Conservation (phyloP, 1,139 yeast genomes). For the Ogataea hybrid region DNA sequence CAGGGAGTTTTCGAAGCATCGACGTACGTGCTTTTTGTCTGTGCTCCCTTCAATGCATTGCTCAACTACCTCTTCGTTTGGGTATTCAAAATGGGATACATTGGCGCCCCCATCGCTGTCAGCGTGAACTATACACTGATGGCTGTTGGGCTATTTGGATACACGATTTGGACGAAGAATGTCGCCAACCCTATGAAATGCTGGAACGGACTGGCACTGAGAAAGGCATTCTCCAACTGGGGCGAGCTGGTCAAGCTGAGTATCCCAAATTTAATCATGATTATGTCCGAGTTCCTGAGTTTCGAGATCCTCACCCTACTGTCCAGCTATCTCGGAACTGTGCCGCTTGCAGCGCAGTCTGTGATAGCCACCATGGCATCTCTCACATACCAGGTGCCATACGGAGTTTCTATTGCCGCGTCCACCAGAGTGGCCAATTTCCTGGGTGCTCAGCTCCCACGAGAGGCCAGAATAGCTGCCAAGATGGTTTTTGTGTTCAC, state of each 20-base stretch:
- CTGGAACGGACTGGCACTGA: constrained; percentile 41
- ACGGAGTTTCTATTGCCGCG: constrained; percentile 59
- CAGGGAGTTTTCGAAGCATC: constrained; percentile 55
- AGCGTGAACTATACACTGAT: constrained; percentile 56
- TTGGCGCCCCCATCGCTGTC: constrained; percentile 61
- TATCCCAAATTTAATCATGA: constrained; percentile 56
- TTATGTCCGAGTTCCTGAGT: constrained; percentile 58
- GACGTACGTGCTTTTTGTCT: constrained; percentile 47
- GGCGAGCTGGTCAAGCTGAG: constrained; percentile 46
- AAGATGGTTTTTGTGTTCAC: constrained; percentile 48
- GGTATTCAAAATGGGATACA: constrained; percentile 44
- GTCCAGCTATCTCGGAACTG: constrained; percentile 55
- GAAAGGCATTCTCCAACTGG: constrained; percentile 45
- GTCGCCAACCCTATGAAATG: constrained; percentile 39
- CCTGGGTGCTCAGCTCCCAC: constrained; percentile 52
- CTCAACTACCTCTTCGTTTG: constrained; percentile 48
- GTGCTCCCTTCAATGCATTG: constrained; percentile 53
- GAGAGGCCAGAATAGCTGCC: constrained; percentile 46
- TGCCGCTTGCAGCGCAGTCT: constrained; percentile 56
- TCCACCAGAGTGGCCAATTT: constrained; percentile 60
- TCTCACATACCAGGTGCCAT: constrained; percentile 47
- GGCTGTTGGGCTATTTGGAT: constrained; percentile 44
- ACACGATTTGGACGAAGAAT: constrained; percentile 41
- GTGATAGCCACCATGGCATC: constrained; percentile 57
- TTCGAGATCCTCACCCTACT: constrained; percentile 56